These are phyloP conservation scores for Coelastrella sp. DNA, from an alignment of 139 green algal species.

Conservation along the genomic window DNA sequence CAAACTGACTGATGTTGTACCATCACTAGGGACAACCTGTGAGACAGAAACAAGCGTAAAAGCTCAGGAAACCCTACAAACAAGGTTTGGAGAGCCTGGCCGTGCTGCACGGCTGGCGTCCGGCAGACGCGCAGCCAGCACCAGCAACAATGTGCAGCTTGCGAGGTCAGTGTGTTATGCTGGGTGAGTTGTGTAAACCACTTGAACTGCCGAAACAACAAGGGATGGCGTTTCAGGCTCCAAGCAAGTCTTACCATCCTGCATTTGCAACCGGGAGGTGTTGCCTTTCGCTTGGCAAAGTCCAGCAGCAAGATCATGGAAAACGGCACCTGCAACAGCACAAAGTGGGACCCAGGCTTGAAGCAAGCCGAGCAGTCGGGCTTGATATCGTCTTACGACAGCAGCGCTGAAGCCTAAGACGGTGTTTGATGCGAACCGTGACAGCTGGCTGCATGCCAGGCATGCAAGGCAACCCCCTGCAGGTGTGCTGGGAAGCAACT, in stretches of 20 bases:
- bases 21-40: slow-evolving; percentile 68
- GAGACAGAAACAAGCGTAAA: not conserved
- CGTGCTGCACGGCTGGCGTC: too few species aligned
- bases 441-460: not conserved
- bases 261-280: slow-evolving; percentile 21
- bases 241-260: slow-evolving; percentile 31
- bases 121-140: too few species aligned
- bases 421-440: not conserved
- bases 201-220: not conserved
- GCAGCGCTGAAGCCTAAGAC: too few species aligned
- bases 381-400: too few species aligned
- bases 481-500: not conserved
- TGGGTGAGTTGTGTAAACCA: not conserved
- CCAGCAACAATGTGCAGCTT: too few species aligned
- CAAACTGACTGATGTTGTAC: slow-evolving; percentile 53
- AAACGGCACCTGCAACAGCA: slow-evolving; percentile 59
- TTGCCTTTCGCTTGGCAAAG: slow-evolving; percentile 53
- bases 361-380: too few species aligned
- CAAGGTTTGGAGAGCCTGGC: too few species aligned
- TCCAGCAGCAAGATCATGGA: slow-evolving; percentile 65
- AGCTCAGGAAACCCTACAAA: too few species aligned
- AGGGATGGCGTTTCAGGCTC: not conserved
- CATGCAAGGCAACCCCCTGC: not conserved
- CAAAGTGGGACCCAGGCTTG: too few species aligned
- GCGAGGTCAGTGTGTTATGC: too few species aligned